phyloP scores from a whole-genome alignment of 257 asterid genomes.

The Osmanthus fragrans region DNA sequence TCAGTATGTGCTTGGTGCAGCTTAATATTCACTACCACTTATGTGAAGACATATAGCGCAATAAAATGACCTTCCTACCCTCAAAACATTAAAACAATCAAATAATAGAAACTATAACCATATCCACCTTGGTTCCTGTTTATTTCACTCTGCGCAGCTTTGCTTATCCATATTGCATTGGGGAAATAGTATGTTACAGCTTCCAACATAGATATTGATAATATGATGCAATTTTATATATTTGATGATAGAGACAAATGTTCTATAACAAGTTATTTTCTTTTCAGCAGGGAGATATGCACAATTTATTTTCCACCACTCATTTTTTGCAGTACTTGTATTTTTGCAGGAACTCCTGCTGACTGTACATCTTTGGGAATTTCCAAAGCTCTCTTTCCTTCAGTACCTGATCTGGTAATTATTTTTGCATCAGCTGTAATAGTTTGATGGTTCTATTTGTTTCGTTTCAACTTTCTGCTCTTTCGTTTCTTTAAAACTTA shows the following conservation, averaged over 20 bases:
- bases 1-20: neutral
- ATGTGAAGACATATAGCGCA: neutral
- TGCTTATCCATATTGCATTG: neutral
- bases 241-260: conserved; percentile 7
- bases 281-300: neutral
- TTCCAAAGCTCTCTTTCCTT: conserved; percentile 67
- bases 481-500: neutral
- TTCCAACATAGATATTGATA: neutral
- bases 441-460: neutral
- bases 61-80: no score
- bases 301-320: neutral
- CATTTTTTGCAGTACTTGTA: neutral
- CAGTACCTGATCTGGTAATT: conserved; percentile 77
- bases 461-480: neutral
- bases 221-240: neutral
- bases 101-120: neutral
- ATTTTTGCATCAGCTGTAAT: neutral
- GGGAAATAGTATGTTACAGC: neutral
- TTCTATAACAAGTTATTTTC: neutral
- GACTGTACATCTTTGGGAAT: conserved; percentile 64
- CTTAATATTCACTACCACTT: neutral
- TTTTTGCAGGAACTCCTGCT: conserved; percentile 21
- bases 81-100: neutral
- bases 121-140: neutral
- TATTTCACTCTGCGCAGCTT: neutral